Conservation (phyloP, 1,284 basidiomycete genomes). For the Stereum hirsutum region DNA sequence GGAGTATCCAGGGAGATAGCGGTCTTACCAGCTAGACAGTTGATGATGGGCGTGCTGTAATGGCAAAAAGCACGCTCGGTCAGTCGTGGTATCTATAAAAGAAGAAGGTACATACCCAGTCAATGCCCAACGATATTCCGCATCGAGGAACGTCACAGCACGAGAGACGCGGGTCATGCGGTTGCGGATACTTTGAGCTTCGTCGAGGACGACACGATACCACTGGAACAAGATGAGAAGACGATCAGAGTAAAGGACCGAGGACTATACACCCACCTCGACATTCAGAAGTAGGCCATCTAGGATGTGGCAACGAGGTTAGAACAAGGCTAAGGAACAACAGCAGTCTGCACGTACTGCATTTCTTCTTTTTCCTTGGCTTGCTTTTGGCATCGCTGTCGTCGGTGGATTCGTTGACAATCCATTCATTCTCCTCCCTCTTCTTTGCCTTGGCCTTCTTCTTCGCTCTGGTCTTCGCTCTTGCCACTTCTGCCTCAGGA, state of each 20-base stretch:
- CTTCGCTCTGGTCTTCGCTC: too few relatives aligned
- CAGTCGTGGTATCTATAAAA: constrained; percentile 2
- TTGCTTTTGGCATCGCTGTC: constrained; percentile 15
- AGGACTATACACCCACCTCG: constrained; percentile 22
- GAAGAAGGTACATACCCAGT: constrained; percentile 31
- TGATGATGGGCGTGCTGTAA: constrained; percentile 47
- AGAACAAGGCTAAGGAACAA: neutral
- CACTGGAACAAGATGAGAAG: constrained; percentile 22
- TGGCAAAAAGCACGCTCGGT: neutral
- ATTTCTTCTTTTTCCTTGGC: constrained; percentile 19
- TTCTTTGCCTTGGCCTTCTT: constrained; percentile 28
- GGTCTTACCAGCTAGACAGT: constrained; percentile 32
- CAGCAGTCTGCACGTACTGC: constrained; percentile 21
- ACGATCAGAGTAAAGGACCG: neutral
- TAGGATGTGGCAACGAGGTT: neutral
- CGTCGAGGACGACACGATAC: constrained; percentile 44
- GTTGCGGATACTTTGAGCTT: constrained; percentile 48
- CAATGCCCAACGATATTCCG: constrained; percentile 42
- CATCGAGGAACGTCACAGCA: constrained; percentile 33
- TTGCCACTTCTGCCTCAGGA: constrained; percentile 31
- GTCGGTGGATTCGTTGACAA: constrained; percentile 27
- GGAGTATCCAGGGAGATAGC: too few relatives aligned
- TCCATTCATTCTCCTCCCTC: constrained; percentile 25
- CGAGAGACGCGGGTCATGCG: constrained; percentile 24
- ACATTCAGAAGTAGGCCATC: constrained; percentile 34